These are phyloP conservation scores for Pichia gijzeniarum DNA, from an alignment of 805 yeast species.

Conservation along the genomic window DNA sequence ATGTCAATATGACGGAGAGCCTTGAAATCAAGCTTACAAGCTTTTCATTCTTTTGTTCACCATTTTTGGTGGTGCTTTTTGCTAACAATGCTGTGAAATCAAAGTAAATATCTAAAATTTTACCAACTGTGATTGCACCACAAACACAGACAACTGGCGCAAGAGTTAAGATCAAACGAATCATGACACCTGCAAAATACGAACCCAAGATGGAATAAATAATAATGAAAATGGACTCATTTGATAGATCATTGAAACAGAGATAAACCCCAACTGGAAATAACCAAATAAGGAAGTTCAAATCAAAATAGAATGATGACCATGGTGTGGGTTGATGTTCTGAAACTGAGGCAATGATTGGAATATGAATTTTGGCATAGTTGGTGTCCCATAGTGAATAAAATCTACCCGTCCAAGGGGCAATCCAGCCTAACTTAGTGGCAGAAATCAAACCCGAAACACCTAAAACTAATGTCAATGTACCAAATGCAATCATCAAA, in stretches of 20 bases:
- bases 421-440: slow-evolving; percentile 88
- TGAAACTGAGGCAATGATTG: slow-evolving; percentile 96
- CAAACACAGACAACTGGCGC: slow-evolving; percentile 95
- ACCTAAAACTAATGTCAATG: slow-evolving; percentile 54
- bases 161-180: slow-evolving; percentile 91
- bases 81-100: slow-evolving; percentile 38
- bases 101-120: slow-evolving; percentile 74
- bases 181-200: slow-evolving; percentile 99
- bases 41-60: slow-evolving; percentile 25
- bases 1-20: slow-evolving; percentile 55
- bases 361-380: slow-evolving; percentile 96
- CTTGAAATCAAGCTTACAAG: slow-evolving; percentile 40
- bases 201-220: slow-evolving; percentile 91
- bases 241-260: slow-evolving; percentile 79
- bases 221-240: slow-evolving; percentile 90
- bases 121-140: slow-evolving; percentile 83
- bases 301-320: slow-evolving; percentile 96
- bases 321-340: slow-evolving; percentile 99
- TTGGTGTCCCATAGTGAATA: slow-evolving; percentile 97
- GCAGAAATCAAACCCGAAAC: slow-evolving; percentile 65
- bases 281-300: slow-evolving; percentile 88
- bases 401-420: slow-evolving; percentile 99
- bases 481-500: slow-evolving; percentile 55
- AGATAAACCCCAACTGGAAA: slow-evolving; percentile 97
- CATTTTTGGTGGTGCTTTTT: slow-evolving; percentile 16